These are phyloP conservation scores for Lachnum nothofagi DNA, from an alignment of 2,329 filamentous ascomycete species.

Conservation along the genomic window DNA sequence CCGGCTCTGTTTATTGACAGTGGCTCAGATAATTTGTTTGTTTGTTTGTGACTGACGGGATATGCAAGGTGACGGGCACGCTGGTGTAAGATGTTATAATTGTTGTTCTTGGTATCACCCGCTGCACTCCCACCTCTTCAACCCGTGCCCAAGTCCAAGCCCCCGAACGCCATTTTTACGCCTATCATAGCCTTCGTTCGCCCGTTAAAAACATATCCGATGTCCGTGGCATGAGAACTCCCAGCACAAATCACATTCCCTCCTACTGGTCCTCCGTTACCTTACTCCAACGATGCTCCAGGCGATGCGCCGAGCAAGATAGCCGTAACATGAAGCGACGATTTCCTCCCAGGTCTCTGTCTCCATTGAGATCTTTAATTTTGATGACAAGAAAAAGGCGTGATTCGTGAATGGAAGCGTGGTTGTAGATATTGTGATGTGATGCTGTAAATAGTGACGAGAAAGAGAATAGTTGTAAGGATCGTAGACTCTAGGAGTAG, in stretches of 20 bases:
- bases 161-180: slow-evolving; percentile 18
- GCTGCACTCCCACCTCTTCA: slow-evolving; percentile 16
- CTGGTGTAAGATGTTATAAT: slow-evolving; percentile 16
- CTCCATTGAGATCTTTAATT: slow-evolving; percentile 12
- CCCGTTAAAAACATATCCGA: slow-evolving; percentile 5
- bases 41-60: background rate
- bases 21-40: background rate
- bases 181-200: slow-evolving; percentile 8
- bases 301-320: slow-evolving; percentile 28
- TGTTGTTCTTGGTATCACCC: slow-evolving; percentile 24
- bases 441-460: slow-evolving; percentile 4
- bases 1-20: slow-evolving; percentile 13
- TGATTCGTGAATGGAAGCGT: slow-evolving; percentile 24
- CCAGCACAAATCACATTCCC: slow-evolving; percentile 17
- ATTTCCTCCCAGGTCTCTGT: slow-evolving; percentile 18
- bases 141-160: slow-evolving; percentile 14
- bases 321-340: slow-evolving; percentile 17
- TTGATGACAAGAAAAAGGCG: slow-evolving; percentile 27
- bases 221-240: slow-evolving; percentile 13
- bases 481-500: background rate
- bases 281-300: slow-evolving; percentile 29
- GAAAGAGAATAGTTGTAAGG: slow-evolving; percentile 8
- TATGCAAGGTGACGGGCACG: background rate
- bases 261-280: slow-evolving; percentile 12
- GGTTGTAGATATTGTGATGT: slow-evolving; percentile 1